Evolutionary conservation across 2,329 filamentous ascomycete genomes (phyloP), one percentile per base, ranked within the genome.

Genomic region (Xylariales sp.): DNA sequence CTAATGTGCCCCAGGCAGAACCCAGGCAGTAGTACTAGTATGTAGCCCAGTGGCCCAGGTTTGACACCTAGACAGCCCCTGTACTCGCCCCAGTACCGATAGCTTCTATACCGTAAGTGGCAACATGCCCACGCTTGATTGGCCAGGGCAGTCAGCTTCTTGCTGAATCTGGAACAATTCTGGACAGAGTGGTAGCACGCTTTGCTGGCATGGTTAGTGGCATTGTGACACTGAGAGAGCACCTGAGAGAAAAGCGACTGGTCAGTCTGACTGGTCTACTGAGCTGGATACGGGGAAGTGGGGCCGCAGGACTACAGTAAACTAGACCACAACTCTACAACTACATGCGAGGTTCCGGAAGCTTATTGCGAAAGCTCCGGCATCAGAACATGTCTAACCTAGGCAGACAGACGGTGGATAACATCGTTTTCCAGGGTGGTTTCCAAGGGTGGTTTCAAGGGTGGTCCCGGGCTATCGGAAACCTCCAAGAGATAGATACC

Each of bases 381-480:
- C 54, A 34, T 50, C 28, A 39, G 28, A 65, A 18, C 23, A 45
- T 56, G 14, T 23, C 23, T 23, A 23, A 23, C 23, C 23, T 23
- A 23, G 23, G 2, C 23, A 23, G 23, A 23, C 23, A 23, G 18
- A 41, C 36, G 9, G 34, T n/a, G 28, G 28, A 34, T 59, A 39
- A 45, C 12, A 23, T n/a, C 9, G 1, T 49, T 6, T 14, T 39
- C 6, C 32, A 52, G 34, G 32, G 23, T 23, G 23, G 23, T 23
- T 23, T 23, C 23, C 23, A 23, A 39, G 8, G 6, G 12, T 39
- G 1, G 34, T 36, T 36, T 36, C 34, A 36, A 36, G 34, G 30
- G 34, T 55, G 39, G 16, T 12, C 50, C 66, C 58, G 57, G 66
- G 54, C 41, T 46, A 69, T 45, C 53, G 62, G 66, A 41, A 65